Evolutionary conservation across 2,329 filamentous ascomycete species (phyloP).

Genomic region (Neofusicoccum parvum): DNA sequence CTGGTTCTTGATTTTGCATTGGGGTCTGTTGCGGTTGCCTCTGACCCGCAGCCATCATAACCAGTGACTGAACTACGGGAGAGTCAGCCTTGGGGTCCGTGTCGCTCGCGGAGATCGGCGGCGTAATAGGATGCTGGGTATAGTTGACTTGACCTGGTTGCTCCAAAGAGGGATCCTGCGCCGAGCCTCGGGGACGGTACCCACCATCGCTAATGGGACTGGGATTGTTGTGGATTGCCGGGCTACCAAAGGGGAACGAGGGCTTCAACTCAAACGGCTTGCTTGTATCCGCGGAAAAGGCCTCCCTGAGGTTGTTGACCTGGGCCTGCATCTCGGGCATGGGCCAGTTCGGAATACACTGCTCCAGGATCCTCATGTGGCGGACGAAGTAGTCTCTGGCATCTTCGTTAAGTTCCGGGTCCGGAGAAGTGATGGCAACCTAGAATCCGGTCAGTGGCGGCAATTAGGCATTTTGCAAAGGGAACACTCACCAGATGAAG

Average conservation of each 20-base stretch:
- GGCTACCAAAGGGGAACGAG: constrained; percentile 84
- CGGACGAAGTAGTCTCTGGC: constrained; percentile 87
- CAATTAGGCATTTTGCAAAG: constrained; percentile 21
- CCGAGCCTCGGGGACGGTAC: constrained; percentile 54
- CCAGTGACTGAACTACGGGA: constrained; percentile 70
- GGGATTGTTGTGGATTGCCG: constrained; percentile 62
- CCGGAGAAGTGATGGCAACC: constrained; percentile 91
- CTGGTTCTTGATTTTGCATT: constrained; percentile 62
- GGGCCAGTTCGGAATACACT: constrained; percentile 78
- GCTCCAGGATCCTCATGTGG: constrained; percentile 91
- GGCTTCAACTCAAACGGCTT: constrained; percentile 89
- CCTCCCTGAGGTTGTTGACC: constrained; percentile 84
- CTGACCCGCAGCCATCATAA: constrained; percentile 66
- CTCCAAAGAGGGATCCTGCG: constrained; percentile 53
- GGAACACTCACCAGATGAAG: constrained; percentile 76
- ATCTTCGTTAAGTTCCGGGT: constrained; percentile 82
- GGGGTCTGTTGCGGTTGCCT: constrained; percentile 52
- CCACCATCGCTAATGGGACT: constrained; percentile 60
- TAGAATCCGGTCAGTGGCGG: constrained; percentile 41
- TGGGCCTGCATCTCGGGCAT: constrained; percentile 89
- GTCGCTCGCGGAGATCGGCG: constrained; percentile 73
- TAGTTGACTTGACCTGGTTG: constrained; percentile 65
- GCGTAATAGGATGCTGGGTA: constrained; percentile 70
- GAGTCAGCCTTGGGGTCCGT: constrained; percentile 77
- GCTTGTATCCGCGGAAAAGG: constrained; percentile 82